Conservation (phyloP, 805 yeast species). For the Candida namnaoensis region DNA sequence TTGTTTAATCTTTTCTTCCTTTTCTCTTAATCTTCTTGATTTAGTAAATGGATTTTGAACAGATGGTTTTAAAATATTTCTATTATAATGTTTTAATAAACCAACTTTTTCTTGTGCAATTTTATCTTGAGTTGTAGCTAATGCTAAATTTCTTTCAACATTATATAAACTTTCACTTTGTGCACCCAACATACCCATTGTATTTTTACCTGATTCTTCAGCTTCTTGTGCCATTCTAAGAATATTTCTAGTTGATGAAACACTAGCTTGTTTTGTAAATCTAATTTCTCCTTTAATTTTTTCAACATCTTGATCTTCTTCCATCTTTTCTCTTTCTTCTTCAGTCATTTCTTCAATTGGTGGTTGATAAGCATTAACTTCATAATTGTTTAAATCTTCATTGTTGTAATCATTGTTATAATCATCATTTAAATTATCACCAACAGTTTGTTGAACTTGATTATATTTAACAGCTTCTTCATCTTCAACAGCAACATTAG, state of each 20-base stretch:
- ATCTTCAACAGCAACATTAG: too few species aligned
- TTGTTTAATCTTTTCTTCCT: slow-evolving; percentile 59
- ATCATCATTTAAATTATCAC: slow-evolving; percentile 43
- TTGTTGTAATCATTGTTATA: slow-evolving; percentile 45
- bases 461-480: slow-evolving; percentile 4
- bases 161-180: slow-evolving; percentile 81
- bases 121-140: slow-evolving; percentile 74
- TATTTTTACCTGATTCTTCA: slow-evolving; percentile 66
- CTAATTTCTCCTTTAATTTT: slow-evolving; percentile 75
- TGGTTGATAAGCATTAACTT: slow-evolving; percentile 25
- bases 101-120: slow-evolving; percentile 78
- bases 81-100: slow-evolving; percentile 69
- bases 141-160: slow-evolving; percentile 67
- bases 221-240: slow-evolving; percentile 65
- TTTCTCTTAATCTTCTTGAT: slow-evolving; percentile 61
- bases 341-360: neutral
- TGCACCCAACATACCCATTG: slow-evolving; percentile 88
- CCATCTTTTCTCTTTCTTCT: slow-evolving; percentile 25
- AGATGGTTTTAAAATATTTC: slow-evolving; percentile 74
- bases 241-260: slow-evolving; percentile 79
- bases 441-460: slow-evolving; percentile 15
- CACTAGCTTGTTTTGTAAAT: slow-evolving; percentile 80
- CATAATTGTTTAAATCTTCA: slow-evolving; percentile 30
- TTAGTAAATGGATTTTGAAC: slow-evolving; percentile 86
- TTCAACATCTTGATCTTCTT: slow-evolving; percentile 86